Evolutionary conservation across 2,329 filamentous ascomycete species (phyloP), one percentile per base, ranked within the genome.

Genomic region (Aureobasidium lini): DNA sequence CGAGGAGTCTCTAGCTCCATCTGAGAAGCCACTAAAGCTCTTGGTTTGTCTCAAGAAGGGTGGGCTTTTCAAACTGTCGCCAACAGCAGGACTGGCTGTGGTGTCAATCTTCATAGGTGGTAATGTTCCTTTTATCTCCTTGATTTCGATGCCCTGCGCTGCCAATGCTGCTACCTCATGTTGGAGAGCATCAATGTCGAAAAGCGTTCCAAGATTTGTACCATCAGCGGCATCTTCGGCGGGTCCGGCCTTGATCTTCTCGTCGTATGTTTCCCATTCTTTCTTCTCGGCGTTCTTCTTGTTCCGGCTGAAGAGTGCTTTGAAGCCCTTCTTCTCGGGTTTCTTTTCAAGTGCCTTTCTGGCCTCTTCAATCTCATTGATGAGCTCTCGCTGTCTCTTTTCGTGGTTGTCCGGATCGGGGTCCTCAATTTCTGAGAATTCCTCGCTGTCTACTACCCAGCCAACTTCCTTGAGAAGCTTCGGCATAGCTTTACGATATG

Each of bases 371-470:
- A 99, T 96, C 74, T 99, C 94, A 67, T 88, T 91, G 70, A 99
- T 96, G 43, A 99, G 82, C 73, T 97, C 93, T 59, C 91, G 83
- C 73, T 99, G 94, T 49, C 92, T 82, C 70, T 90, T 82, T 53
- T 84, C 81, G 73, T 97, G 93, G 66, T 95, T 93, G 0, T 97
- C 94, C 0, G 94, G 94, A 68, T 99, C 94, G 0, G 94, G 91
- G 66, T 99, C 94, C 71, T 97, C 94, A 62, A 99, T 97, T 73
- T 99, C 94, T 1, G 84, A 86, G 69, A 97, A 99, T 70, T 97
- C 93, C 66, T 96, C 91, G 64, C 87, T 92, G 68, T 96, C 87
- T 3, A 97, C 89, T 57, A 87, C 77, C 91, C 92, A 99, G 15
- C 92, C 94, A 37, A 92, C 90, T 70, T 93, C 87, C 63, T 90